phyloP scores from a whole-genome alignment of 2,329 filamentous ascomycete species.

The Neonectria magnoliae region DNA sequence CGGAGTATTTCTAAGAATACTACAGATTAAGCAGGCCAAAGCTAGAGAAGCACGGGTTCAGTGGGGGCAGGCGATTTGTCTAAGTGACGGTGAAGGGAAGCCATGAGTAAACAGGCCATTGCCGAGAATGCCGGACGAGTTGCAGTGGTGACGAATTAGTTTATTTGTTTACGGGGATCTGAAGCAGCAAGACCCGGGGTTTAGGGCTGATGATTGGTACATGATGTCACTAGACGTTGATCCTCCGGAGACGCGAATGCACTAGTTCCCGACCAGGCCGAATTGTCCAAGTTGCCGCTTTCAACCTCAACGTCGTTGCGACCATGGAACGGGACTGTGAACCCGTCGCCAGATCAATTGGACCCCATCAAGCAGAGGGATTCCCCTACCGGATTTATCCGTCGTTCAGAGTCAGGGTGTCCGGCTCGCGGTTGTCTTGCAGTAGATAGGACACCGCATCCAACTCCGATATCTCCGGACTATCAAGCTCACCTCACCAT shows the following conservation, averaged over 20 bases:
- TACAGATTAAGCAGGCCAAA: background rate
- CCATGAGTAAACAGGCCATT: background rate
- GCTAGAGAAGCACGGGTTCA: background rate
- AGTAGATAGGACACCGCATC: background rate
- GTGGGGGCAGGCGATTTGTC: background rate
- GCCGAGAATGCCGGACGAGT: constrained; percentile 4
- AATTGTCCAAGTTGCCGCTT: background rate
- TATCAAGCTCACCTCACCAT: background rate
- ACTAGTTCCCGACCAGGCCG: background rate
- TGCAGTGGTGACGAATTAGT: constrained; percentile 4
- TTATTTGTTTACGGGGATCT: background rate
- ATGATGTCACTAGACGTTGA: constrained; percentile 17
- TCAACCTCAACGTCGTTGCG: constrained; percentile 8
- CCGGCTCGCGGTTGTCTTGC: background rate
- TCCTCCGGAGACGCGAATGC: background rate
- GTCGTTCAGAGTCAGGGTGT: background rate
- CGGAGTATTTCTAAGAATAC: background rate
- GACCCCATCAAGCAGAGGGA: background rate
- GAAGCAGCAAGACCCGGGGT: constrained; percentile 1
- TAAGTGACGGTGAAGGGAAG: background rate
- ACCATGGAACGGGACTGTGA: background rate
- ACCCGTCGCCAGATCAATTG: background rate
- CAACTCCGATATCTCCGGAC: constrained; percentile 16
- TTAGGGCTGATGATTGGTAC: constrained; percentile 21
- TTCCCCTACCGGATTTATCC: too few relatives aligned